phyloP scores from a whole-genome alignment of 2,329 filamentous ascomycete species.

The Aspergillus transmontanensis region DNA sequence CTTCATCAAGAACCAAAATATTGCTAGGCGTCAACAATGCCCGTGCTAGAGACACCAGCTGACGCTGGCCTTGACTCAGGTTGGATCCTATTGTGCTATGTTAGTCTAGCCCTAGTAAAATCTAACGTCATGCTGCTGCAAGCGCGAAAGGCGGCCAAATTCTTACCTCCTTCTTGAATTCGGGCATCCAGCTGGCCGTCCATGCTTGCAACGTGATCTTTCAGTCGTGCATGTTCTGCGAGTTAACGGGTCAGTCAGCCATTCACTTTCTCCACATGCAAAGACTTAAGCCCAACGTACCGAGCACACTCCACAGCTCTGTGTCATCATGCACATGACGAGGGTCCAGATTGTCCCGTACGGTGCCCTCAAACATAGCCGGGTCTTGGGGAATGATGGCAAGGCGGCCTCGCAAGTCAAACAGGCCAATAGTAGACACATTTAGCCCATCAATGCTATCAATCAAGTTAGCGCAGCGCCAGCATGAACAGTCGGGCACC shows the following conservation, averaged over 20 bases:
- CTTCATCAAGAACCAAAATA: conserved; percentile 95
- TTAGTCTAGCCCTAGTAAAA: conserved; percentile 13
- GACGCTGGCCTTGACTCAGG: conserved; percentile 89
- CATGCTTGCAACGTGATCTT: conserved; percentile 86
- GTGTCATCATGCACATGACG: conserved; percentile 95
- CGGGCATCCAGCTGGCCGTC: conserved; percentile 85
- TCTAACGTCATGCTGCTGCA: conserved; percentile 6
- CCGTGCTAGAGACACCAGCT: conserved; percentile 89
- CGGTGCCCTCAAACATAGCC: conserved; percentile 88
- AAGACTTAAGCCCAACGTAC: conserved; percentile 55
- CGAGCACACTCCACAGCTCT: conserved; percentile 92
- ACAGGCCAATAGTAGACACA: conserved; percentile 84
- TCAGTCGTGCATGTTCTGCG: conserved; percentile 86
- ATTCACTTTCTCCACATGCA: conserved; percentile 19
- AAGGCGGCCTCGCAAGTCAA: conserved; percentile 84
- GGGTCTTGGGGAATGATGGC: conserved; percentile 98
- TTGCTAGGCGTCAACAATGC: conserved; percentile 94
- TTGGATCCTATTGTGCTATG: conserved; percentile 72
- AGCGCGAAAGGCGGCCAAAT: conserved; percentile 4
- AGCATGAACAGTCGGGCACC: conserved; percentile 7
- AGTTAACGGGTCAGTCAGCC: conserved; percentile 42
- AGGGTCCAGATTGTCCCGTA: conserved; percentile 94
- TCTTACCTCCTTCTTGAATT: conserved; percentile 89
- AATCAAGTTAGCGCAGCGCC: conserved; percentile 19
- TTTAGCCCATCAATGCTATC: conserved; percentile 80